Evolutionary conservation across 331 rosid species (phyloP).

Genomic region (Quercus lobata): DNA sequence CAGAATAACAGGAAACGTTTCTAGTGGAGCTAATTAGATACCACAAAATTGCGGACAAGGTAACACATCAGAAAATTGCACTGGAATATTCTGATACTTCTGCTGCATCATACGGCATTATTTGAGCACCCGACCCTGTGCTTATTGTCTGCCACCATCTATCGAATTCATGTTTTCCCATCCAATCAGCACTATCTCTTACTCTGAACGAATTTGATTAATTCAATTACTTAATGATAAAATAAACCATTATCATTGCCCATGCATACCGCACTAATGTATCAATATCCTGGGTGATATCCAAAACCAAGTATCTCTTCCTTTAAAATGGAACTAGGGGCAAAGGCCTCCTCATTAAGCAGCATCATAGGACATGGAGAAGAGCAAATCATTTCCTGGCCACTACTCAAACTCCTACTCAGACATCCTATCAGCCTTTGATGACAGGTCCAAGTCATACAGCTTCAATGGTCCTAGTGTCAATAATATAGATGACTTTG

Average conservation of each 20-base stretch:
- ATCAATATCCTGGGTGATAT: not conserved
- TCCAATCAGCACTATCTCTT: conserved; percentile 3
- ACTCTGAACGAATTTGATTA: not conserved
- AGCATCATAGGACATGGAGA: conserved; percentile 30
- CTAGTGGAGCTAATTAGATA: no score
- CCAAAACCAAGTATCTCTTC: not conserved
- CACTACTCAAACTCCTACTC: conserved; percentile 23
- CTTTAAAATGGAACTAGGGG: not conserved
- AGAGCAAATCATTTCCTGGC: conserved; percentile 47
- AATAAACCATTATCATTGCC: conserved; percentile 10
- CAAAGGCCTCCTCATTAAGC: not conserved
- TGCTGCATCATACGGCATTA: not conserved
- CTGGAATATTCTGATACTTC: not conserved
- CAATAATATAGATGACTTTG: conserved; percentile 26
- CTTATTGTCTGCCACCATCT: conserved; percentile 18
- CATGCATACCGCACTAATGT: not conserved
- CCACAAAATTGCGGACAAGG: not conserved
- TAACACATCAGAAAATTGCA: not conserved
- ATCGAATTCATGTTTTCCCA: not conserved
- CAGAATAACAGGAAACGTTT: no score
- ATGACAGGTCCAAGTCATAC: conserved; percentile 40
- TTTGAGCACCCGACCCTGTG: conserved; percentile 4
- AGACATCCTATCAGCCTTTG: conserved; percentile 31
- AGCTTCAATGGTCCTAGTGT: conserved; percentile 49
- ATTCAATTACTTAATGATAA: conserved; percentile 11